phyloP scores from a whole-genome alignment of 1,284 basidiomycete species.

The Ustilago bromivora region DNA sequence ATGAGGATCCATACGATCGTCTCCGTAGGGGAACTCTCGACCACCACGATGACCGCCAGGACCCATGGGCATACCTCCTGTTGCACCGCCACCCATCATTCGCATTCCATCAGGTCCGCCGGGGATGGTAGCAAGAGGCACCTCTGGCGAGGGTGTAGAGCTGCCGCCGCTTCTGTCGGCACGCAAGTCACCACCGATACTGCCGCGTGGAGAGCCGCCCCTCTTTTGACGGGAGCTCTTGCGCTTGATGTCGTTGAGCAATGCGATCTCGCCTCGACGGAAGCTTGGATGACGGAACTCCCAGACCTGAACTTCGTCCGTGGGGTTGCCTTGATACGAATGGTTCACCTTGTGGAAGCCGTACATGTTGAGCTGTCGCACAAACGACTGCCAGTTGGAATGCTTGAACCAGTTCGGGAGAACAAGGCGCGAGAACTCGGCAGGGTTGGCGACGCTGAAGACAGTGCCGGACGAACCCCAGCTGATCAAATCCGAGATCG shows the following conservation, averaged over 20 bases:
- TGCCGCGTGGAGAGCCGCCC: conserved; percentile 37
- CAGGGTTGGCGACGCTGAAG: conserved; percentile 63
- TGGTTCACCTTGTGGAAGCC: conserved; percentile 68
- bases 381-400: conserved; percentile 67
- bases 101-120: conserved; percentile 32
- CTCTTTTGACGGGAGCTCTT: conserved; percentile 61
- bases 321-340: conserved; percentile 58
- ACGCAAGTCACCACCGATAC: conserved; percentile 38
- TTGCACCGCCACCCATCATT: conserved; percentile 16
- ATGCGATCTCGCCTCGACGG: conserved; percentile 57
- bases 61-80: conserved; percentile 18
- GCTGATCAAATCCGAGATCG: conserved; percentile 58
- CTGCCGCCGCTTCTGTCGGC: conserved; percentile 49
- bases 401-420: conserved; percentile 67
- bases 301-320: conserved; percentile 64
- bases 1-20: conserved; percentile 36
- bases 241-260: conserved; percentile 63
- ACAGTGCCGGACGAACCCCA: conserved; percentile 60
- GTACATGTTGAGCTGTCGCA: conserved; percentile 66
- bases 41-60: conserved; percentile 24
- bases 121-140: conserved; percentile 41
- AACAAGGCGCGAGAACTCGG: conserved; percentile 62
- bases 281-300: conserved; percentile 64
- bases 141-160: conserved; percentile 50
- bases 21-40: conserved; percentile 33